Evolutionary conservation across 1,284 basidiomycete species (phyloP).

Genomic region (Mycena sp.): DNA sequence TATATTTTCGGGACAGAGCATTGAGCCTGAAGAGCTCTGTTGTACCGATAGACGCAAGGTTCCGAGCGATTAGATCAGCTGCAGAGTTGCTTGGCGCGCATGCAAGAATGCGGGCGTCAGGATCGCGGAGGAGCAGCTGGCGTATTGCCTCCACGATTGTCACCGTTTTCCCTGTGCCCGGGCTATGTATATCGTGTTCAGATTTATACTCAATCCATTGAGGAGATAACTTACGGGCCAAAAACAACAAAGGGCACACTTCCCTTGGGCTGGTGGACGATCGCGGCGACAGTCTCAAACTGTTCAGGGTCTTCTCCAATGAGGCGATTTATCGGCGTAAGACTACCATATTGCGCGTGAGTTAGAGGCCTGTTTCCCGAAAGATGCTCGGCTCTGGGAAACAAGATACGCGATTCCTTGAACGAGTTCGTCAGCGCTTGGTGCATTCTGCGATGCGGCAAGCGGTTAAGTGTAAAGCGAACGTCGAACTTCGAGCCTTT

Average conservation of each 20-base stretch:
- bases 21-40: slow-evolving; percentile 57
- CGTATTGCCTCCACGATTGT: slow-evolving; percentile 60
- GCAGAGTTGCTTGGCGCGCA: slow-evolving; percentile 68
- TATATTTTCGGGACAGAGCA: slow-evolving; percentile 50
- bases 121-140: slow-evolving; percentile 42
- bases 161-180: slow-evolving; percentile 64
- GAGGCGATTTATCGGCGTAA: slow-evolving; percentile 45
- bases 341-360: slow-evolving; percentile 34
- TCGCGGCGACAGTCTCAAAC: slow-evolving; percentile 56
- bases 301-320: slow-evolving; percentile 55
- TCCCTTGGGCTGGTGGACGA: slow-evolving; percentile 54
- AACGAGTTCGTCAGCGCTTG: slow-evolving; percentile 50
- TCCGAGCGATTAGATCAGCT: slow-evolving; percentile 59
- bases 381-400: slow-evolving; percentile 49
- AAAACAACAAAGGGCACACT: slow-evolving; percentile 63
- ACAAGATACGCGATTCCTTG: slow-evolving; percentile 52
- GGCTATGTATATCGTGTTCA: slow-evolving; percentile 43
- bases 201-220: not conserved
- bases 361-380: slow-evolving; percentile 34
- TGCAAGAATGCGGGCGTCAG: slow-evolving; percentile 40
- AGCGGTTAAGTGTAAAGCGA: slow-evolving; percentile 59
- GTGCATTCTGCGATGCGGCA: slow-evolving; percentile 61
- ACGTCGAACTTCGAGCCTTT: slow-evolving; percentile 55
- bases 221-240: slow-evolving; percentile 54
- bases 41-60: slow-evolving; percentile 45